Base-by-base conservation (phyloP, 75 land plant species). In the Pinus albicaulis region DNA sequence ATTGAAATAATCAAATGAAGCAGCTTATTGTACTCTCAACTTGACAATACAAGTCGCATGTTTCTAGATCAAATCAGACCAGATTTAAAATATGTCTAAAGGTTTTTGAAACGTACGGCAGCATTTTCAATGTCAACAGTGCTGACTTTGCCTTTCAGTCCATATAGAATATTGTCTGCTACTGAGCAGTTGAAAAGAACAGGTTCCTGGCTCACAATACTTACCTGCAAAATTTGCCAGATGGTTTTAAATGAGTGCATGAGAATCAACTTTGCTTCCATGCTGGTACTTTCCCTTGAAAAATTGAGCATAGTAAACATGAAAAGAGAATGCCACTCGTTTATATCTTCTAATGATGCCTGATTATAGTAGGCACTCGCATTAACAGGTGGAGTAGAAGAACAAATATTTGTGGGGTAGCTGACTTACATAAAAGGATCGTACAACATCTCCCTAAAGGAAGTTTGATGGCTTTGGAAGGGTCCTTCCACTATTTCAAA, bases 201-300 rank as follows among this genome's bases (percentile, higher is more conserved):
- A 56, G 99, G 99, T 74, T 98, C 99, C 75, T 98, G 99, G 82
- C 99, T 98, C 70, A 98, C 99, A 69, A 98, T 98, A 81, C 99
- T 98, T 64, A 98, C 81, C 99, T 98, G 94, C 75, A 84, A 24
- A 25, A 66, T 38, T 68, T 38, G 20, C 71, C 36, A 20, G 23
- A 38, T 8, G 6, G 23, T 38, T 68, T 68, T 41, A 61, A 14
- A 78, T 62, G 1, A 73, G 34, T 55, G 34, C 16, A 55, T n/a
- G 28, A 73, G 10, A 28, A 59, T 13, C 11, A 57, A 14, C 22
- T 57, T 60, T 73, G 19, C 31, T 53, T 73, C 59, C 23, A 31
- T 10, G 75, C 16, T 16, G 22, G 62, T 20, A 53, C 19, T 73
- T 25, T 56, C 69, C 75, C 57, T n/a, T 15, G 4, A 16, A 68